A percentile compares a stretch with the other conserved stretches of the same genome.
These are phyloP conservation scores for Basipetospora chlamydospora DNA, from an alignment of 2,329 filamentous ascomycete genomes.

Conservation along the genomic window DNA sequence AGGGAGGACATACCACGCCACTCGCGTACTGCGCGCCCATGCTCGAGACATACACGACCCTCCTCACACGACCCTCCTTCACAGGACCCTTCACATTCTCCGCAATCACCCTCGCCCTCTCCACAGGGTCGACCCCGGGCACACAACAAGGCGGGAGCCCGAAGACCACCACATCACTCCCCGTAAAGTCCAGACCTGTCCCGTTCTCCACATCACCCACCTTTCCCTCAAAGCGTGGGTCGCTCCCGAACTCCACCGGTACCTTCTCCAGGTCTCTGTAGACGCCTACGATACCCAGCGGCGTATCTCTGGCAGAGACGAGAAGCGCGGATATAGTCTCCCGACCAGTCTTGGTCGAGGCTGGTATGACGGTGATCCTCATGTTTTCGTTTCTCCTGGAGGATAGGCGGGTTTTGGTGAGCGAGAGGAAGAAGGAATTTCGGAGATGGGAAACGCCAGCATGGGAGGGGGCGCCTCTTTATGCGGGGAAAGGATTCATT, in stretches of 20 bases:
- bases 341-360: conserved; percentile 1
- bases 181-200: conserved; percentile 14
- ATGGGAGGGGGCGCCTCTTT: too few species aligned
- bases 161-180: conserved; percentile 18
- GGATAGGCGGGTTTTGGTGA: too few species aligned
- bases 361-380: conserved; percentile 1
- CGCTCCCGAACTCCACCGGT: conserved; percentile 14
- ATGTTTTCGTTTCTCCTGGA: too few species aligned
- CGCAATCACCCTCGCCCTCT: conserved; percentile 8
- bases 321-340: neutral
- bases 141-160: conserved; percentile 14
- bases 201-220: conserved; percentile 16
- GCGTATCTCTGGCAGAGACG: neutral
- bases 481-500: too few species aligned
- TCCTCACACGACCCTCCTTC: conserved; percentile 8
- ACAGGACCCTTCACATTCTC: conserved; percentile 13
- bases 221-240: conserved; percentile 15
- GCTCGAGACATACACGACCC: conserved; percentile 16
- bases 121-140: conserved; percentile 11
- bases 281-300: conserved; percentile 6
- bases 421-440: too few species aligned
- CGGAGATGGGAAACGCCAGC: too few species aligned
- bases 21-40: conserved; percentile 16
- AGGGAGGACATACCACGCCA: conserved; percentile 15
- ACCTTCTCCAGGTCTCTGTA: conserved; percentile 18